Evolutionary conservation across 2,329 filamentous ascomycete species (phyloP).

Genomic region (Parascedosporium putredinis): DNA sequence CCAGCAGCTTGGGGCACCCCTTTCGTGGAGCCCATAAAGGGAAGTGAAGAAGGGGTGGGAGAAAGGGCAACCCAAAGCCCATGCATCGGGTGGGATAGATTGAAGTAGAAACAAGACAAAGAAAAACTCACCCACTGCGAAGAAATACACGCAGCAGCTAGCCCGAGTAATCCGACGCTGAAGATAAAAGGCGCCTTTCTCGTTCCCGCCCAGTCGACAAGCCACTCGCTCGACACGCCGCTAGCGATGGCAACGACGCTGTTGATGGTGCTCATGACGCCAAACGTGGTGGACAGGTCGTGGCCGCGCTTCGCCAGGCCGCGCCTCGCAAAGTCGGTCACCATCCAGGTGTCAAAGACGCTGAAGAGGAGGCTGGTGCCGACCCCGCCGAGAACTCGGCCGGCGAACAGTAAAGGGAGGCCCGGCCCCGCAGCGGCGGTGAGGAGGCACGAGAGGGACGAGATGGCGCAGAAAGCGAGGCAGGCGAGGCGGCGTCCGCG

Average conservation of each 20-base stretch:
- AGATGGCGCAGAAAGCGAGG: conserved; percentile 42
- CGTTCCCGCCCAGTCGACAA: conserved; percentile 35
- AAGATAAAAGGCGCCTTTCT: conserved; percentile 38
- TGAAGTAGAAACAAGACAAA: not conserved
- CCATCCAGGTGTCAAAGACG: conserved; percentile 52
- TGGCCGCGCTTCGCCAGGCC: conserved; percentile 27
- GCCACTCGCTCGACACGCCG: conserved; percentile 37
- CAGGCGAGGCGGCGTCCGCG: conserved; percentile 41
- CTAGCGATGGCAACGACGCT: conserved; percentile 43
- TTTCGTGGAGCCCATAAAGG: no score
- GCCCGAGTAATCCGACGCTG: conserved; percentile 25
- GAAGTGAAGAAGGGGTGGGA: no score
- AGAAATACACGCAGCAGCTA: conserved; percentile 33
- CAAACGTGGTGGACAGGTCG: conserved; percentile 38
- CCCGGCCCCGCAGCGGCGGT: conserved; percentile 17
- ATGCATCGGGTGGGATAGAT: not conserved
- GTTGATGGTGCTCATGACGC: conserved; percentile 39
- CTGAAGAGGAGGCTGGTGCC: conserved; percentile 47
- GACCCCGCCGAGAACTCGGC: conserved; percentile 43
- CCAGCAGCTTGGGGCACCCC: no score
- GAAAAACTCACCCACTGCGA: conserved; percentile 30
- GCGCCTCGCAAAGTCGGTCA: conserved; percentile 40
- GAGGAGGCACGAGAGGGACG: conserved; percentile 39
- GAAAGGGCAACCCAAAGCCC: no score
- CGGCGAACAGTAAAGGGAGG: conserved; percentile 35